Evolutionary conservation across 805 yeast species (phyloP).

Genomic region (Metschnikowia kofuensis): DNA sequence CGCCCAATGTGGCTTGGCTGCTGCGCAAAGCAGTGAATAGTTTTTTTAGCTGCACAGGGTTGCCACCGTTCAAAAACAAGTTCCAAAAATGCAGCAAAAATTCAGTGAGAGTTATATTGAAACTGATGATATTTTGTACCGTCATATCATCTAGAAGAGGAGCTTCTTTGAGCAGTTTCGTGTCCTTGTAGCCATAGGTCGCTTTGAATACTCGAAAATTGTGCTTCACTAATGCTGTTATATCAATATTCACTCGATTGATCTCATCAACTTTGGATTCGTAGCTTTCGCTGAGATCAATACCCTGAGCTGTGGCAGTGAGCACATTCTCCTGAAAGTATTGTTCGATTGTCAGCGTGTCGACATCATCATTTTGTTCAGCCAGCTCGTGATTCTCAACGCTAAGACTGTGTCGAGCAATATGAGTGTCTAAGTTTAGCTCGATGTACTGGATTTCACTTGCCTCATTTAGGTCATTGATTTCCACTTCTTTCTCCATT

Average conservation of each 20-base stretch:
- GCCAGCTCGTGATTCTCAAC: background rate
- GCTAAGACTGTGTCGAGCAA: slow-evolving; percentile 17
- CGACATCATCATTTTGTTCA: background rate
- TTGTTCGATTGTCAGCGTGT: slow-evolving; percentile 6
- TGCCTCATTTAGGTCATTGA: slow-evolving; percentile 50
- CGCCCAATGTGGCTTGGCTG: slow-evolving; percentile 29
- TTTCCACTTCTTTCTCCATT: slow-evolving; percentile 44
- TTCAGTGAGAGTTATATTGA: slow-evolving; percentile 40
- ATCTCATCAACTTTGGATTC: slow-evolving; percentile 30
- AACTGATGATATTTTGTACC: slow-evolving; percentile 34
- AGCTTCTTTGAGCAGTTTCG: slow-evolving; percentile 12
- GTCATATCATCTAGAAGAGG: slow-evolving; percentile 34
- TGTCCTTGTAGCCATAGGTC: slow-evolving; percentile 18
- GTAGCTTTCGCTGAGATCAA: slow-evolving; percentile 30
- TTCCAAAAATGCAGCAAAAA: slow-evolving; percentile 45
- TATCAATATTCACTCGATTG: slow-evolving; percentile 43
- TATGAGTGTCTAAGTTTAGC: slow-evolving; percentile 34
- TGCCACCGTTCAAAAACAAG: slow-evolving; percentile 33
- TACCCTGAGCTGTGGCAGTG: slow-evolving; percentile 16
- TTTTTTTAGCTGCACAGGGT: slow-evolving; percentile 37
- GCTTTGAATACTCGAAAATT: slow-evolving; percentile 54
- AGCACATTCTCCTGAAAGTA: slow-evolving; percentile 18
- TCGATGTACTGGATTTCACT: slow-evolving; percentile 52
- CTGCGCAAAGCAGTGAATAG: slow-evolving; percentile 35
- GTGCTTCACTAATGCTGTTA: slow-evolving; percentile 46